These are phyloP conservation scores for Nannizziopsis barbatae DNA, from an alignment of 2,329 filamentous ascomycete genomes.

Conservation along the genomic window DNA sequence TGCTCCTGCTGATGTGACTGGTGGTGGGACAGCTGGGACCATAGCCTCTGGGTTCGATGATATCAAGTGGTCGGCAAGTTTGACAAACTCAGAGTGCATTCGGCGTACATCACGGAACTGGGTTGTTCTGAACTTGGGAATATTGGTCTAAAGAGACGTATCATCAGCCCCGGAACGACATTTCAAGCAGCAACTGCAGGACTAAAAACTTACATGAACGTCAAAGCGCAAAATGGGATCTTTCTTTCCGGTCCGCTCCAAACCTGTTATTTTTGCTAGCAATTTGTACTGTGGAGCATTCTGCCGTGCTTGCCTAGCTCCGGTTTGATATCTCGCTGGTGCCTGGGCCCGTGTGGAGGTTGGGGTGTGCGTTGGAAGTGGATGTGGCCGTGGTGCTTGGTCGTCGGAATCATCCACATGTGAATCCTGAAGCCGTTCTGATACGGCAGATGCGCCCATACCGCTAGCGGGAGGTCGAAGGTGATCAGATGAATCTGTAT, in stretches of 20 bases:
- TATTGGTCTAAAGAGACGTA: conserved; percentile 61
- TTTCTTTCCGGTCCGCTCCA: conserved; percentile 89
- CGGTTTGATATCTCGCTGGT: conserved; percentile 41
- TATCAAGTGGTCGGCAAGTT: conserved; percentile 90
- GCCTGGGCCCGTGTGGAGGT: conserved; percentile 29
- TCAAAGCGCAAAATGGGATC: conserved; percentile 92
- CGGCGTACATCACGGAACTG: conserved; percentile 96
- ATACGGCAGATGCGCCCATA: conserved; percentile 35
- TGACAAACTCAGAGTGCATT: conserved; percentile 88
- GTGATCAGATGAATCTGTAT: conserved; percentile 18
- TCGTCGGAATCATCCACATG: conserved; percentile 33
- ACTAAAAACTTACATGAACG: conserved; percentile 62
- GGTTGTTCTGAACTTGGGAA: conserved; percentile 94
- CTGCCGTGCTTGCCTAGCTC: conserved; percentile 28
- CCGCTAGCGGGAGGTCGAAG: conserved; percentile 12
- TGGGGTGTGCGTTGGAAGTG: conserved; percentile 18
- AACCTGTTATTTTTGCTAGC: conserved; percentile 84
- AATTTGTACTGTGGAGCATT: conserved; percentile 66
- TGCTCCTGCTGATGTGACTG: conserved; percentile 85
- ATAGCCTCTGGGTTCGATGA: conserved; percentile 95
- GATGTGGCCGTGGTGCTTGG: conserved; percentile 15
- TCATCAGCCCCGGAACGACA: conserved; percentile 4
- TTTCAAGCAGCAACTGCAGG: neutral
- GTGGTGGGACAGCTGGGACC: conserved; percentile 86
- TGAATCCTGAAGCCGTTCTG: conserved; percentile 32